A percentile compares a stretch with the other conserved stretches of the same genome.
Evolutionary conservation across 805 yeast species (phyloP).

Genomic region (Wickerhamomyces queroliae): DNA sequence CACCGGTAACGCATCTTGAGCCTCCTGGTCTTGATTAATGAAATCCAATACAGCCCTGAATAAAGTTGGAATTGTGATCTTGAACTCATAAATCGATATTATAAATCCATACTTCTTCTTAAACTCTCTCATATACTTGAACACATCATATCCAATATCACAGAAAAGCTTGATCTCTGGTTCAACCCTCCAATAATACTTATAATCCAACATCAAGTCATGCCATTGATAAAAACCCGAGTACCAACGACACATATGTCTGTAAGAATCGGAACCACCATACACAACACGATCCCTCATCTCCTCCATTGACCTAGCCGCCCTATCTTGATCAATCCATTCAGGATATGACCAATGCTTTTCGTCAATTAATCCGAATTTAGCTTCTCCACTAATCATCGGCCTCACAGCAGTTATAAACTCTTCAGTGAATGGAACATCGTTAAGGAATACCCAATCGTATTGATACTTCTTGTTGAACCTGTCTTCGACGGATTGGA

Average conservation of each 20-base stretch:
- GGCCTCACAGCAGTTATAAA: slow-evolving; percentile 51
- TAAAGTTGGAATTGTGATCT: slow-evolving; percentile 64
- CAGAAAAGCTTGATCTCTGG: slow-evolving; percentile 73
- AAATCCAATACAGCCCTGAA: slow-evolving; percentile 71
- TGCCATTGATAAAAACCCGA: slow-evolving; percentile 82
- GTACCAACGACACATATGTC: slow-evolving; percentile 89
- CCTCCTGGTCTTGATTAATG: slow-evolving; percentile 41
- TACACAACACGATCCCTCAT: slow-evolving; percentile 56
- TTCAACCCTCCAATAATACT: slow-evolving; percentile 92
- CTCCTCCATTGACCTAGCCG: slow-evolving; percentile 52
- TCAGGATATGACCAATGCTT: slow-evolving; percentile 89
- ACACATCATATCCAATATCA: slow-evolving; percentile 74
- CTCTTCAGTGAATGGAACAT: slow-evolving; percentile 65
- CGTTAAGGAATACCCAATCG: slow-evolving; percentile 92
- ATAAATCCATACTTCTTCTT: slow-evolving; percentile 72
- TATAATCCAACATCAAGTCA: slow-evolving; percentile 57
- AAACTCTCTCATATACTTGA: slow-evolving; percentile 75
- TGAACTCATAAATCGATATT: slow-evolving; percentile 65
- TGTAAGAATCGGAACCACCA: slow-evolving; percentile 69
- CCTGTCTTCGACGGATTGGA: slow-evolving; percentile 33
- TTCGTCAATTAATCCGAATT: slow-evolving; percentile 65
- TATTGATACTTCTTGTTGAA: slow-evolving; percentile 58
- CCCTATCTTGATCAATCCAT: slow-evolving; percentile 69
- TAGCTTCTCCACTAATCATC: slow-evolving; percentile 59
- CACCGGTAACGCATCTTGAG: slow-evolving; percentile 35